A percentile compares a stretch with the other conserved stretches of the same genome.
phyloP scores from a whole-genome alignment of 257 asterid genomes.

The Oldenlandia corymbosa region DNA sequence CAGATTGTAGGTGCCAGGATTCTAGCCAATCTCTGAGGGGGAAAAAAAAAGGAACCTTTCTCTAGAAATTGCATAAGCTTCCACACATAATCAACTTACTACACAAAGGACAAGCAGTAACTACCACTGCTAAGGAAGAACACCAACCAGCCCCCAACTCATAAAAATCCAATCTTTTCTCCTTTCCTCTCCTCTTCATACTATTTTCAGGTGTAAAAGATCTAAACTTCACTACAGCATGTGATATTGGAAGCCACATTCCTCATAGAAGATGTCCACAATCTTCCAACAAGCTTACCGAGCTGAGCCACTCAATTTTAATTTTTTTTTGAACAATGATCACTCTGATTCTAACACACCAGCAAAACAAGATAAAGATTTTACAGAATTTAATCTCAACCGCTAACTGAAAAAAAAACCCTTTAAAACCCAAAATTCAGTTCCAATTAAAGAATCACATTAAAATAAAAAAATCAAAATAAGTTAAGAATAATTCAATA shows the following conservation, averaged over 20 bases:
- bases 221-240: neutral
- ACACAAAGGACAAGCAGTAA: neutral
- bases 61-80: neutral
- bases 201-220: neutral
- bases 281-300: neutral
- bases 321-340: neutral
- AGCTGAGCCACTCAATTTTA: neutral
- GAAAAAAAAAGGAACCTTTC: neutral
- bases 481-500: neutral
- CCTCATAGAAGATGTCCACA: too few relatives aligned
- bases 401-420: neutral
- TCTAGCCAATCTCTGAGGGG: neutral
- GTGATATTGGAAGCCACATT: neutral
- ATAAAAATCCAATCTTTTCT: neutral
- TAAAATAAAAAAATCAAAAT: too few relatives aligned
- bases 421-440: neutral
- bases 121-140: neutral
- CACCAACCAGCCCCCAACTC: neutral
- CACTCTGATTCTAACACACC: neutral
- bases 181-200: neutral
- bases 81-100: neutral
- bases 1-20: neutral
- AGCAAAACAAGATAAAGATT: neutral
- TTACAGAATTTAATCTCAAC: neutral
- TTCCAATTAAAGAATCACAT: conserved; percentile 1